Percentiles rank a stretch among this genome's conserved stretches.
These are phyloP conservation scores for Chaetothyriales sp. DNA, from an alignment of 2,329 filamentous ascomycete species.

Conservation along the genomic window DNA sequence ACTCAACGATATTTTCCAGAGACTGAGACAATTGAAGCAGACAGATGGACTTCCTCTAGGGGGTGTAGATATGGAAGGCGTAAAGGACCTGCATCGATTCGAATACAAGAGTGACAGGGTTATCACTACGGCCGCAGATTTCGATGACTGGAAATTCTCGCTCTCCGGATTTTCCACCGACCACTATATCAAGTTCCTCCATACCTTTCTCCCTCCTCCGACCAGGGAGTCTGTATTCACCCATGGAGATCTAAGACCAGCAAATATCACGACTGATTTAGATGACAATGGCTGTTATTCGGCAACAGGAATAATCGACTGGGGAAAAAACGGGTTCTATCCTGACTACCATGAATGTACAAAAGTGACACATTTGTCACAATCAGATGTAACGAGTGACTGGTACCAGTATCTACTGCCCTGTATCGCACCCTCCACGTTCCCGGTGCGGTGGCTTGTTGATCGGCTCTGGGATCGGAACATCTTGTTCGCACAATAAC, in stretches of 20 bases:
- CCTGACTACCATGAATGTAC: slow-evolving; percentile 19
- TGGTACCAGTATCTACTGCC: no score
- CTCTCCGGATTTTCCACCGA: not conserved
- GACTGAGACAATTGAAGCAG: no score
- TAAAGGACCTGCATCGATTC: not conserved
- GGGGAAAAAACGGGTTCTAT: slow-evolving; percentile 23
- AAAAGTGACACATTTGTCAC: no score
- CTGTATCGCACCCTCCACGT: no score
- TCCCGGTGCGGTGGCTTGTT: no score
- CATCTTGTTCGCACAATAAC: no score
- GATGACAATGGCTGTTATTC: not conserved
- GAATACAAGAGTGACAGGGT: not conserved
- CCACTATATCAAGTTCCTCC: not conserved
- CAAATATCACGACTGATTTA: slow-evolving; percentile 19
- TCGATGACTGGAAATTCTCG: slow-evolving; percentile 1
- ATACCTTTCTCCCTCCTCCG: slow-evolving; percentile 15
- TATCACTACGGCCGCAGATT: not conserved
- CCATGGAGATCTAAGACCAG: slow-evolving; percentile 19
- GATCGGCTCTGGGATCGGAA: no score
- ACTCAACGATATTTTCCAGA: no score
- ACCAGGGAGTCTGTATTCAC: slow-evolving; percentile 18
- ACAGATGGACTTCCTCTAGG: not conserved
- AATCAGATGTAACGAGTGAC: no score
- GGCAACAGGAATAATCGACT: slow-evolving; percentile 22
- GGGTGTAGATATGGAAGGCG: not conserved